Conservation (phyloP, 768 basidiomycete species). For the Mycena epipterygia region DNA sequence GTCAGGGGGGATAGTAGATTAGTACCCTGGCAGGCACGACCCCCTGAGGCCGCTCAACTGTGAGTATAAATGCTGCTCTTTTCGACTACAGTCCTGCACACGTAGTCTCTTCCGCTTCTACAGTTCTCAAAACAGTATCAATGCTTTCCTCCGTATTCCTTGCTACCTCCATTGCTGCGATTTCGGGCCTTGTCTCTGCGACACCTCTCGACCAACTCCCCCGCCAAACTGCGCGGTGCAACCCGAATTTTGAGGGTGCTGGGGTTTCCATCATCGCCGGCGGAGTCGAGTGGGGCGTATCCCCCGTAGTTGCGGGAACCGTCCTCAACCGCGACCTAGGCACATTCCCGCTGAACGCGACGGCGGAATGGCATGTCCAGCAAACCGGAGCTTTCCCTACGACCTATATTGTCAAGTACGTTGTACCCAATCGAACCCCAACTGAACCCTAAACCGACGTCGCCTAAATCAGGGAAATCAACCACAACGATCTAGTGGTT, state of each 20-base stretch:
- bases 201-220: neutral
- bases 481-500: conserved; percentile 19
- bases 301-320: conserved; percentile 6
- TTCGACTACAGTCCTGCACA: too few species aligned
- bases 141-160: neutral
- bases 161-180: neutral
- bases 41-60: too few species aligned
- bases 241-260: conserved; percentile 1
- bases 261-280: conserved; percentile 14
- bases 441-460: too few species aligned
- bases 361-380: conserved; percentile 13
- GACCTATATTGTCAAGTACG: conserved; percentile 12
- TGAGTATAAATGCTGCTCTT: too few species aligned
- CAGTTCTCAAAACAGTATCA: neutral
- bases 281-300: conserved; percentile 8
- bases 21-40: too few species aligned
- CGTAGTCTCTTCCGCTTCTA: too few species aligned
- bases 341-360: neutral
- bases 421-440: too few species aligned
- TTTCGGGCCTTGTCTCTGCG: neutral
- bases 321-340: conserved; percentile 2
- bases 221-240: neutral
- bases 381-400: conserved; percentile 9
- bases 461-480: neutral
- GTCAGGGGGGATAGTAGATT: too few species aligned